phyloP scores from a whole-genome alignment of 129 eudicot genomes.

The Centrapalus pauciflorus region DNA sequence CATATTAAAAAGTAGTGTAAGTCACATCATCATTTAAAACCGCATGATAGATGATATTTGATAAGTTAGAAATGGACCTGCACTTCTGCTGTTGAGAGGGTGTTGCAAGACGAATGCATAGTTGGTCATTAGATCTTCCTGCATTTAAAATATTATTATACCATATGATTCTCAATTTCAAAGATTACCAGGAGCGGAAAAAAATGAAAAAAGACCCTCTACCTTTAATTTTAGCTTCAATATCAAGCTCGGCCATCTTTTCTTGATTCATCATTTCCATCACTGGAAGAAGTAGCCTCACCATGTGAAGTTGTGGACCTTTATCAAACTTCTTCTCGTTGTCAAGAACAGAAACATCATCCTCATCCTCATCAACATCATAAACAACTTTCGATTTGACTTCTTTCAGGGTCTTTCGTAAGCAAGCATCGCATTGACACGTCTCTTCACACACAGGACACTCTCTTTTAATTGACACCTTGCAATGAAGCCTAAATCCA shows the following conservation, averaged over 20 bases:
- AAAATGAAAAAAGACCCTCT: not conserved
- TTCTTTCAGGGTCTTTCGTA: conserved; percentile 30
- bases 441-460: conserved; percentile 77
- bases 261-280: conserved; percentile 50
- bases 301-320: conserved; percentile 49
- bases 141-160: not conserved
- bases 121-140: conserved; percentile 41
- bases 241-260: conserved; percentile 47
- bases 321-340: conserved; percentile 34
- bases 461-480: conserved; percentile 38
- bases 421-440: conserved; percentile 63
- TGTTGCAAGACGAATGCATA: conserved; percentile 37
- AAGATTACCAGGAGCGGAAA: not conserved
- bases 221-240: conserved; percentile 66
- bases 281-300: conserved; percentile 65
- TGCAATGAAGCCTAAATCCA: conserved; percentile 45
- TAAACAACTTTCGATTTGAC: conserved; percentile 13
- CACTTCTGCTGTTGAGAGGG: conserved; percentile 35
- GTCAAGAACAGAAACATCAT: not conserved
- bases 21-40: not conserved
- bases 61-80: conserved; percentile 66
- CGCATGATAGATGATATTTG: not conserved
- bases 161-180: not conserved
- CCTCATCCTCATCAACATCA: not conserved
- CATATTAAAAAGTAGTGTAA: not conserved